These are phyloP conservation scores for Ceratobasidium sp. DNA, from an alignment of 1,284 basidiomycete species.

Conservation along the genomic window DNA sequence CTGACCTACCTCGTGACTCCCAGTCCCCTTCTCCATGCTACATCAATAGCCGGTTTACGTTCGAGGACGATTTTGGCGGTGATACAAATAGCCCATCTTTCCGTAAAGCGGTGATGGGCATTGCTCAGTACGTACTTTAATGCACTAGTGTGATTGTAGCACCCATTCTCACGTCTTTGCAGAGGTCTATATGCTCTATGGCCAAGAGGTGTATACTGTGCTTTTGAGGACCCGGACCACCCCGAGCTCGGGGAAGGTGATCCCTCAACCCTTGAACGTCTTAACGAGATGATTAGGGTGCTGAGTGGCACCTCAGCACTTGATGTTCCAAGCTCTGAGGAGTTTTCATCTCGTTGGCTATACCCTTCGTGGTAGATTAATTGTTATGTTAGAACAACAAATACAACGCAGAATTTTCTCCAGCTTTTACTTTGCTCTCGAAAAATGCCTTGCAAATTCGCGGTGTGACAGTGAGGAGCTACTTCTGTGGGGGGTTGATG, in stretches of 20 bases:
- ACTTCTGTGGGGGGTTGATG: too few relatives aligned
- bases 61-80: not conserved
- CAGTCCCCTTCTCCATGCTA: not conserved
- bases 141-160: not conserved
- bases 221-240: too few relatives aligned
- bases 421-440: not conserved
- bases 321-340: too few relatives aligned
- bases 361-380: too few relatives aligned
- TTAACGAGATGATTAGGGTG: too few relatives aligned
- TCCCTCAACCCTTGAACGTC: too few relatives aligned
- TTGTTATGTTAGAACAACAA: not conserved
- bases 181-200: not conserved
- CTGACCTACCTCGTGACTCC: not conserved
- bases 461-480: not conserved
- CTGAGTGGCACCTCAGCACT: too few relatives aligned
- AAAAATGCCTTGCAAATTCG: not conserved
- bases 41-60: not conserved
- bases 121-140: not conserved
- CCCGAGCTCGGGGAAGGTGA: too few relatives aligned
- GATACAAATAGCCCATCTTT: not conserved
- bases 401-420: not conserved
- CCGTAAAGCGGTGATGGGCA: not conserved
- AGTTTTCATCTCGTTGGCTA: too few relatives aligned
- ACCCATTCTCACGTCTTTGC: not conserved
- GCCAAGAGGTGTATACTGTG: slow-evolving; percentile 11